Evolutionary conservation across 768 basidiomycete species (phyloP).

Genomic region (Boletus rubescentipes): DNA sequence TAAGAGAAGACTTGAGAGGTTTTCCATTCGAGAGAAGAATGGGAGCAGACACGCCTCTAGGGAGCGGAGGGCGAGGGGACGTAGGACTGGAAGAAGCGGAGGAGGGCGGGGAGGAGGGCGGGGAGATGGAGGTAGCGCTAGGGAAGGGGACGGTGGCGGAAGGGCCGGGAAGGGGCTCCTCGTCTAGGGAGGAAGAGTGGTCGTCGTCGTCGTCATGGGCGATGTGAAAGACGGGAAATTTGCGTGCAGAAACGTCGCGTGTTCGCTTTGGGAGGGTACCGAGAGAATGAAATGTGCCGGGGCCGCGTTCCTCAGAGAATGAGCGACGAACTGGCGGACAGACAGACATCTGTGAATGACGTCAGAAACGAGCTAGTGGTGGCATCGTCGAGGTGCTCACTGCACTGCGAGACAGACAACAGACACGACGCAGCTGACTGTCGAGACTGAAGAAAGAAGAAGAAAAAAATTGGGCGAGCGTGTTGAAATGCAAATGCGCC

Average conservation of each 20-base stretch:
- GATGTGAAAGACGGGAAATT: conserved; percentile 20
- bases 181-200: conserved; percentile 13
- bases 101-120: conserved; percentile 3
- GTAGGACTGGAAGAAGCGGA: neutral
- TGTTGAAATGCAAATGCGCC: conserved; percentile 13
- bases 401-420: neutral
- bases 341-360: conserved; percentile 16
- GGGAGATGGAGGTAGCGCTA: conserved; percentile 28
- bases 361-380: conserved; percentile 1
- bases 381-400: neutral
- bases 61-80: conserved; percentile 15
- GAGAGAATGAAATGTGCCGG: conserved; percentile 51
- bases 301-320: conserved; percentile 41
- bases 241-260: conserved; percentile 12
- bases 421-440: neutral
- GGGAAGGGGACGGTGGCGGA: conserved; percentile 43
- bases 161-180: conserved; percentile 11
- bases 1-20: conserved; percentile 84
- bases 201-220: conserved; percentile 27
- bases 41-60: conserved; percentile 38
- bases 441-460: neutral
- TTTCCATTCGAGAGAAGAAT: conserved; percentile 73
- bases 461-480: neutral
- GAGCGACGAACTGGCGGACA: conserved; percentile 15
- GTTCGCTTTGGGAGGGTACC: conserved; percentile 45